Base-by-base conservation (phyloP, 1,284 basidiomycete genomes). In the Cutaneotrichosporon cavernicola region DNA sequence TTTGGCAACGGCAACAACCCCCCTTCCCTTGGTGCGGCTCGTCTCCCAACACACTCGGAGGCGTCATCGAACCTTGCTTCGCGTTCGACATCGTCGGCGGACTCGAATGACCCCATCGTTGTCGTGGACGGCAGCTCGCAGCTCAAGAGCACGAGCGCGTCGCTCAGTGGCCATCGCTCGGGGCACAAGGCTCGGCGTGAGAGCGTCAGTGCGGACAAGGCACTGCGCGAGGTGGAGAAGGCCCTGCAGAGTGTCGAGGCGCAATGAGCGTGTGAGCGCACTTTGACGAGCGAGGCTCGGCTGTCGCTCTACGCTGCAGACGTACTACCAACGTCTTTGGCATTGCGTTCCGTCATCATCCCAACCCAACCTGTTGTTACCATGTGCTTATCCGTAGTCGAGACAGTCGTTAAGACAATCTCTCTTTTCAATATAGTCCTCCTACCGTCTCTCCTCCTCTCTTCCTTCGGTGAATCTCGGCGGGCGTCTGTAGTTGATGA, bases 161-260 rank as follows among this genome's bases (percentile, higher is more conserved):
- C 66, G 4, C 53, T 67, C 8, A 56, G 50, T n/a, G 40, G 64
- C 47, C 43, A 57, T 21, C 47, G 47, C 34, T 18, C 56, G 40
- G 36, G 40, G 14, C 47, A 57, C 22, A 68, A 67, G 62, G 49
- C 49, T 50, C 70, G 73, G 55, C 69, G 78, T 57, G 76, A 78
- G 65, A 79, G 78, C 56, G 65, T 76, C 14, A 76, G 86, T 55
- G 88, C 87, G 65, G 81, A 82, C 18, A 87, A 87, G 70, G 85
- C 86, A 2, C 83, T 90, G 80, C 85, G 85, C 66, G 88, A 89
- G 70, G 85, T 91, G 47, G 87, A 90, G 81, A 86, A 88, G 81
- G 88, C 88, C 32, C 87, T 92, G 86, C 87, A 73, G 55, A 71
- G 72, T 49, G 75, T 77, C 11, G 72, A 73, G 51, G 64, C 70